A percentile compares a stretch with the other conserved stretches of the same genome.
Evolutionary conservation across 1,284 basidiomycete species (phyloP).

Genomic region (Ganoderma multipileum): DNA sequence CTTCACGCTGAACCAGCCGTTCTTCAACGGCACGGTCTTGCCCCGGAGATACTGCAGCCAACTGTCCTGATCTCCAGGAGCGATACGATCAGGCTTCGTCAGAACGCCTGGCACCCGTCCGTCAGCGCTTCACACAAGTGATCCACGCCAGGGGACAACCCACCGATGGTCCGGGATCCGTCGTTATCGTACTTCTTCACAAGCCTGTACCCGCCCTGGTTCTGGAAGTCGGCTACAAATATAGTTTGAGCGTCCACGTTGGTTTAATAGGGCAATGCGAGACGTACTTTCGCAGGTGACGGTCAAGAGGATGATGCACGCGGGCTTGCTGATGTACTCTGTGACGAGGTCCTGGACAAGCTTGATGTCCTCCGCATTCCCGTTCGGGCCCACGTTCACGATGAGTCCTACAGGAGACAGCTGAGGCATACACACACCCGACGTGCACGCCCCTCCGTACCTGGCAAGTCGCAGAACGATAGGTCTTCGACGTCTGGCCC

Average conservation of each 20-base stretch:
- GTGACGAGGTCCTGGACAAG: conserved; percentile 63
- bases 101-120: background rate
- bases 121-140: background rate
- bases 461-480: conserved; percentile 74
- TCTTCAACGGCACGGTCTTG: conserved; percentile 54
- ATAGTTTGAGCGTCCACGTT: background rate
- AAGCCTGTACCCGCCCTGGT: conserved; percentile 70
- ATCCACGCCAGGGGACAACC: conserved; percentile 36
- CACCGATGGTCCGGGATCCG: conserved; percentile 75
- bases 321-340: conserved; percentile 65
- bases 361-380: conserved; percentile 61
- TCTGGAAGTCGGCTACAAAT: conserved; percentile 71
- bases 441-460: conserved; percentile 40
- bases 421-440: background rate
- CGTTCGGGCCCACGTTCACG: conserved; percentile 58
- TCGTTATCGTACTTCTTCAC: conserved; percentile 62
- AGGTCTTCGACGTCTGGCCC: conserved; percentile 75
- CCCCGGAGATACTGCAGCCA: conserved; percentile 71
- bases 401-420: conserved; percentile 58
- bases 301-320: conserved; percentile 73
- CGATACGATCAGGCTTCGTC: background rate
- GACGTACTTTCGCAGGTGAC: conserved; percentile 75
- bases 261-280: background rate
- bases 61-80: conserved; percentile 53
- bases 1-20: conserved; percentile 80